A percentile compares a stretch with the other conserved stretches of the same genome.
These are phyloP conservation scores for Vaccinium macrocarpon DNA, from an alignment of 148 eudicot genomes.

Conservation along the genomic window DNA sequence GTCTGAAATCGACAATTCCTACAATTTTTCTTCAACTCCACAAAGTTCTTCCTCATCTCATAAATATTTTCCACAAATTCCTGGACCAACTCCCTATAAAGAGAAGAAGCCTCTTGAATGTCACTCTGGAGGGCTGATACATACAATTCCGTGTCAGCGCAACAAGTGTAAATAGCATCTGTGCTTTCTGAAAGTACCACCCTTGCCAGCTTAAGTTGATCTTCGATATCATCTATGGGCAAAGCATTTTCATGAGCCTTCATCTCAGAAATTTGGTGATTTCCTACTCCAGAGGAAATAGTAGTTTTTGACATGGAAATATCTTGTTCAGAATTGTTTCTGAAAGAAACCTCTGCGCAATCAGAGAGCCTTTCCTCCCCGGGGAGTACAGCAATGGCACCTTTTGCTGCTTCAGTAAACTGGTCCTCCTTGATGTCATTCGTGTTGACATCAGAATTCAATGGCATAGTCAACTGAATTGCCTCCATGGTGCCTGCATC, in stretches of 20 bases:
- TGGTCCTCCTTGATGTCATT: constrained; percentile 20
- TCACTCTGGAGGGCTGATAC: constrained; percentile 20
- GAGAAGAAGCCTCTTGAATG: constrained; percentile 18
- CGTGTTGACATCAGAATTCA: constrained; percentile 16
- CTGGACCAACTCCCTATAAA: constrained; percentile 17
- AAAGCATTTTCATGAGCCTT: constrained; percentile 15
- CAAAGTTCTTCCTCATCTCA: constrained; percentile 19
- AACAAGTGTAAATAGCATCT: constrained; percentile 8
- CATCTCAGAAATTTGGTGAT: constrained; percentile 13
- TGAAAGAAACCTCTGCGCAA: constrained; percentile 8
- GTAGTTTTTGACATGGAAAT: constrained; percentile 4
- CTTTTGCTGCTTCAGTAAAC: constrained; percentile 17
- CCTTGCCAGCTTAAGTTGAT: constrained; percentile 23
- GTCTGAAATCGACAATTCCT: constrained; percentile 5
- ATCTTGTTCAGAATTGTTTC: constrained; percentile 15
- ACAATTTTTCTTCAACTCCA: constrained; percentile 18
- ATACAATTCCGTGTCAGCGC: constrained; percentile 12
- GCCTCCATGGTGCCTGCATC: constrained; percentile 19
- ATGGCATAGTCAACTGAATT: constrained; percentile 9
- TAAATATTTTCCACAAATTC: constrained; percentile 18
- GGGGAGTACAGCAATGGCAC: constrained; percentile 12
- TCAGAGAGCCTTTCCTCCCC: constrained; percentile 16
- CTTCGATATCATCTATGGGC: constrained; percentile 11
- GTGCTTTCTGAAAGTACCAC: constrained; percentile 17
- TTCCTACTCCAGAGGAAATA: constrained; percentile 1